Evolutionary conservation across 495 filamentous ascomycete genomes (phyloP), one percentile per base, ranked within the genome.

Genomic region (Chaetomium cochliodes): DNA sequence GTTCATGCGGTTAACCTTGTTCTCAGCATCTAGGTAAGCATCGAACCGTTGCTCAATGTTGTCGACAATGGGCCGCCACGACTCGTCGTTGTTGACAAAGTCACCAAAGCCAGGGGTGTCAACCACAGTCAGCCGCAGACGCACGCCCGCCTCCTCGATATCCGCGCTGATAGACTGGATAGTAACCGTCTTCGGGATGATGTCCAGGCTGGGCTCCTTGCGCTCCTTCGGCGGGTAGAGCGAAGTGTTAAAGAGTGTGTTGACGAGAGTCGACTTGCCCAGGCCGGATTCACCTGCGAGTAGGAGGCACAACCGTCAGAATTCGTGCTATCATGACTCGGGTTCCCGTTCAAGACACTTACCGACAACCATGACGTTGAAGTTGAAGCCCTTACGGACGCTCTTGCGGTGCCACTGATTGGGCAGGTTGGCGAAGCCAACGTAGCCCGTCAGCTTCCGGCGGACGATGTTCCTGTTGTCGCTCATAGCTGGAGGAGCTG

Each of bases 341-440:
- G 39, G 3, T 42, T 39, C 20, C 23, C 33, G 64, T 0, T 16
- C 39, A 46, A 25, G 66, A 8, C 49, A 85, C 83, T 65, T 83
- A 98, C 94, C 94, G 78, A 98, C 94, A 78, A 98, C 94, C 94
- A 98, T 98, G 64, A 98, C 94, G 75, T 98, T 98, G 85, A 98
- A 98, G 85, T 98, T 98, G 87, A 98, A 98, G 64, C 94, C 94
- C 79, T 98, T 98, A 74, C 94, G 90, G 72, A 98, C 96, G 85
- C 93, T 97, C 89, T 98, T 98, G 79, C 94, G 92, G 84, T 98
- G 94, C 96, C 96, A 98, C 80, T 98, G 94, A 80, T 98, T 98
- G 51, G 94, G 94, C 79, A 98, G 82, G 76, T 98, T 98, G 76
- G 94, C 94, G 77, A 98, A 98, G 62, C 94, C 94, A 71, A 98